Base-by-base conservation (phyloP, 164 flowering plant genomes). In the Euptelea pleiosperma region DNA sequence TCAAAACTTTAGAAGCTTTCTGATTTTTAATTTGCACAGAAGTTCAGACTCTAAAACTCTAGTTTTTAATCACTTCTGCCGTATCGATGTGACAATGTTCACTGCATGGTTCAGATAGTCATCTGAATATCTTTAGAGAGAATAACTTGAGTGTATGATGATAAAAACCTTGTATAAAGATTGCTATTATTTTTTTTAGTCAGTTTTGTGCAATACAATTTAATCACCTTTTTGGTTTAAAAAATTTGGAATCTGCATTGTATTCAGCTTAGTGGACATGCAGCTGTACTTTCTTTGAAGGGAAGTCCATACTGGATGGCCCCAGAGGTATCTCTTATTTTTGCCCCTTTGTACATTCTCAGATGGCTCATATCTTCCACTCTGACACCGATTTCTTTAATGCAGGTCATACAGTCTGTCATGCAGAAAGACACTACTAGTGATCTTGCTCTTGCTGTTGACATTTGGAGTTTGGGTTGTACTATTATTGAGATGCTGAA, bases 291-390 rank as follows among this genome's bases (percentile, higher is more conserved):
- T 52, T 93, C 99, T 44, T 43, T 90, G 55, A 90, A 80, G 83
- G 99, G 99, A 53, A 90, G 94, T 66, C 97, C 99, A 34, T 88
- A 90, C 72, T 90, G 99, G 99, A 88, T 93, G 97, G 97, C 99
- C 61, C 99, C 99, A 35, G 99, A 93, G 97, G 99, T 93, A 72
- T 42, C 16, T 43, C 37, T 58, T 34, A 29, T 28, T 31, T 36
- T 49, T 41, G 24, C 16, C 37, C 29, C 59, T 28, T 48, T 19
- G 5, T 26, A 48, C 6, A 19, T n/a, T 48, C 52, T 26, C 19
- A 15, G 51, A 26, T 26, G 6, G 52, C 30, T 30, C 35, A 28
- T 6, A 25, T 35, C 14, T 19, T 52, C 14, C n/a, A 45, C 18
- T 60, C 28, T 33, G 44, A 64, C 37, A 57, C 48, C 8, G 3